Evolutionary conservation across 768 basidiomycete genomes (phyloP).

Genomic region (Boletus insuetus): DNA sequence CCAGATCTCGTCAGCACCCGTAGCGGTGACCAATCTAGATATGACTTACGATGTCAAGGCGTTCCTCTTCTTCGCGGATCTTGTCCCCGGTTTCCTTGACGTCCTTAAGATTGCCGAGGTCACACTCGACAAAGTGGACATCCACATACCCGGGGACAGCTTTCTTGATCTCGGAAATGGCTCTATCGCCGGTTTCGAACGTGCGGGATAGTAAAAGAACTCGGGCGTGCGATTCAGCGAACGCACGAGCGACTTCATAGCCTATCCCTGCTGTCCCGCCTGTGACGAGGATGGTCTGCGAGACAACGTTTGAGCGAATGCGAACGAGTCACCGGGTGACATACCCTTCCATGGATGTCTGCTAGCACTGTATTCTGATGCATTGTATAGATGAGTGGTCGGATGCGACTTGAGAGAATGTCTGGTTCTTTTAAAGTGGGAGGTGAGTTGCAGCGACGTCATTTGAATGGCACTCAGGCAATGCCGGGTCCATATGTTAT

Average conservation of each 20-base stretch:
- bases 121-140: neutral
- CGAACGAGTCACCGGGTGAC: neutral
- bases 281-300: neutral
- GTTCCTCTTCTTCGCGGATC: neutral
- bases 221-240: no score
- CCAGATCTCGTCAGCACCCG: neutral
- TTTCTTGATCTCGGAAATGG: neutral
- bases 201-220: neutral
- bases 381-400: neutral
- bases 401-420: neutral
- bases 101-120: no score
- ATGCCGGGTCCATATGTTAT: neutral
- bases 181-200: neutral
- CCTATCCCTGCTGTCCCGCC: neutral
- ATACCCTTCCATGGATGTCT: neutral
- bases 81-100: neutral
- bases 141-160: neutral
- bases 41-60: neutral
- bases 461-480: neutral
- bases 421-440: no score
- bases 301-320: neutral
- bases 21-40: neutral
- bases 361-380: neutral
- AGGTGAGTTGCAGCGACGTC: conserved; percentile 7
- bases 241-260: neutral